A percentile compares a stretch with the other conserved stretches of the same genome.
Conservation (phyloP, 257 asterid genomes). For the Leonotis leonurus region DNA sequence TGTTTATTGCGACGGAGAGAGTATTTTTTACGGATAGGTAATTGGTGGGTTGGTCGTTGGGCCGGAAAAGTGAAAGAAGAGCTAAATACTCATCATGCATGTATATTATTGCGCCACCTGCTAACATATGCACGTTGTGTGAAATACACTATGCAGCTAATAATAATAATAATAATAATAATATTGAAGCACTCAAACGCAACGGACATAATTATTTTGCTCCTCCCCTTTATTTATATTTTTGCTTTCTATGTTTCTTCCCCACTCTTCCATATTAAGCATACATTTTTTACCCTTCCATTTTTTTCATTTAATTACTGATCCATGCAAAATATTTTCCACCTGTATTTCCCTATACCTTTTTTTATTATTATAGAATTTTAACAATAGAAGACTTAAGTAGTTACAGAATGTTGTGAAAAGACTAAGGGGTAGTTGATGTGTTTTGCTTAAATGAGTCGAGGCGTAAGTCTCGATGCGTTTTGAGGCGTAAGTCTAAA, state of each 20-base stretch:
- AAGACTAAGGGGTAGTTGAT: too few species aligned
- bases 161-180: background rate
- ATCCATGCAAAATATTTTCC: too few species aligned
- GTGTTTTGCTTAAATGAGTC: too few species aligned
- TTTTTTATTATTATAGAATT: too few species aligned
- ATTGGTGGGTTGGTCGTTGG: too few species aligned
- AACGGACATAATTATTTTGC: conserved; percentile 38
- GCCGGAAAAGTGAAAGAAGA: conserved; percentile 7
- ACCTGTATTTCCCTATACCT: too few species aligned
- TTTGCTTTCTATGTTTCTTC: conserved; percentile 47
- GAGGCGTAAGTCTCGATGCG: too few species aligned
- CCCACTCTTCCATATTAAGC: conserved; percentile 44
- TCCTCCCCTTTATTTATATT: conserved; percentile 19
- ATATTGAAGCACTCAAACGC: conserved; percentile 11
- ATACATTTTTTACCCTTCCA: conserved; percentile 20
- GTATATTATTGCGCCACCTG: conserved; percentile 15
- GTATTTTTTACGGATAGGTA: too few species aligned
- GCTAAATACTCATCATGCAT: conserved; percentile 26
- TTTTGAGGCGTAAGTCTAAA: too few species aligned
- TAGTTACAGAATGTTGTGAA: too few species aligned
- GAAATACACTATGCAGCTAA: background rate
- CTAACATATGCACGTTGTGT: conserved; percentile 27
- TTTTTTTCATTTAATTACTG: conserved; percentile 1
- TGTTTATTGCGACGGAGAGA: too few species aligned
- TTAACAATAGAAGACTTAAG: too few species aligned